Evolutionary conservation across 2,329 filamentous ascomycete genomes (phyloP), one percentile per base, ranked within the genome.

Genomic region (Acrocalymma vagum): DNA sequence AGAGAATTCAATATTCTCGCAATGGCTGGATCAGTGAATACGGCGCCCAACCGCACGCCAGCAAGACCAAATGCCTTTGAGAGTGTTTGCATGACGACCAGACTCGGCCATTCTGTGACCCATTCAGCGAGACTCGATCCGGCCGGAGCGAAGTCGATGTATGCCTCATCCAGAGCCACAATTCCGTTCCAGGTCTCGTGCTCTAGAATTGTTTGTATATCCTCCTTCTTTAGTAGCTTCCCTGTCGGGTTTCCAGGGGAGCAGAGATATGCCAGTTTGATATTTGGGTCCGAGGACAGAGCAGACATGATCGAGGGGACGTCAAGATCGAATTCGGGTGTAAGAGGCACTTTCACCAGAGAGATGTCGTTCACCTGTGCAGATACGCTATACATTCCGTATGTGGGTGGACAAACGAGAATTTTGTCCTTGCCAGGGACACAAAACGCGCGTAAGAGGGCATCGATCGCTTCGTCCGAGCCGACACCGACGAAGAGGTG

Each of bases 71-170:
- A 99, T 0, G 91, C 94, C 71, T 99, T 99, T 61, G 89, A 95
- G n/a, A 97, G 80, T 1, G 94, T 99, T 77, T 99, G 94, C 89
- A 97, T 90, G 42, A 99, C 92, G 13, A 96, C 91, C 17, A 99
- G 78, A 70, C 99, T 99, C 34, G 93, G 92, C 83, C 89, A 95
- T 62, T 96, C 91, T 23, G 82, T 78, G 1, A 95, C 92, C 87
- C 90, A 95, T 71, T 95, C 89, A 17, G 94, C 93, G 17, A 97
- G 80, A 53, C 88, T 95, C 27, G 88, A 80, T 17, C 82, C 85
- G 31, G 87, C 84, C 5, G 85, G 84, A 6, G 92, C 87, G 64
- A 97, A 99, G 73, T 99, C 94, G 59, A 99, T 85, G 72, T 99
- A 99, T 13, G 94, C 94, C 73, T 99, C 94, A 69, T 99, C 94